phyloP scores from a whole-genome alignment of 148 eudicot species.

The Camellia lanceoleosa region DNA sequence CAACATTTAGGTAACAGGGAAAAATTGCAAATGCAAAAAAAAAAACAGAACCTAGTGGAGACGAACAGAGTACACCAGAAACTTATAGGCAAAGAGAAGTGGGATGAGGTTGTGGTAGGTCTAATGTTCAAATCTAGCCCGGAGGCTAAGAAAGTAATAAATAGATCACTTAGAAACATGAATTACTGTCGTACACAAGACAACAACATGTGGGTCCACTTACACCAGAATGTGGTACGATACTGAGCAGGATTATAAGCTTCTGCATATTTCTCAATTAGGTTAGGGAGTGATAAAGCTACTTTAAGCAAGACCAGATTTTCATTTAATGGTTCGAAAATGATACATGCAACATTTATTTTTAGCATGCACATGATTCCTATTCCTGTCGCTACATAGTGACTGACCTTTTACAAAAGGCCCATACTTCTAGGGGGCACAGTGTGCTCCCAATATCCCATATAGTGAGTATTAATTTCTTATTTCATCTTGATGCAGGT shows the following conservation, averaged over 20 bases:
- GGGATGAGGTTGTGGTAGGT: background rate
- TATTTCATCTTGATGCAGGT: background rate
- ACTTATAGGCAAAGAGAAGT: background rate
- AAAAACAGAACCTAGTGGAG: background rate
- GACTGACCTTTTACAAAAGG: background rate
- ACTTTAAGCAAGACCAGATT: background rate
- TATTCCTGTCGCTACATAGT: background rate
- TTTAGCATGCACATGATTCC: too few species aligned
- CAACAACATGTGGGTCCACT: background rate
- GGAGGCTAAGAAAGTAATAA: background rate
- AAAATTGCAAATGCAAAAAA: background rate
- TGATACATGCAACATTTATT: background rate
- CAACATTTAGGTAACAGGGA: background rate
- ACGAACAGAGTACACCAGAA: background rate
- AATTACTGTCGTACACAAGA: background rate
- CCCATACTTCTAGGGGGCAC: background rate
- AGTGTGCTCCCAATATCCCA: background rate
- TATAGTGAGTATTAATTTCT: background rate
- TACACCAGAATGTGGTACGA: background rate
- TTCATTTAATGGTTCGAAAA: background rate
- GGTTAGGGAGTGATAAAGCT: background rate
- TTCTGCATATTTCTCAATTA: background rate
- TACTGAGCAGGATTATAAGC: background rate
- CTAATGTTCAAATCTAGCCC: background rate
- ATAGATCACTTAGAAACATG: background rate